A percentile compares a stretch with the other conserved stretches of the same genome.
Conservation (phyloP, 2,329 filamentous ascomycete genomes). For the Knoxdaviesia proteae region DNA sequence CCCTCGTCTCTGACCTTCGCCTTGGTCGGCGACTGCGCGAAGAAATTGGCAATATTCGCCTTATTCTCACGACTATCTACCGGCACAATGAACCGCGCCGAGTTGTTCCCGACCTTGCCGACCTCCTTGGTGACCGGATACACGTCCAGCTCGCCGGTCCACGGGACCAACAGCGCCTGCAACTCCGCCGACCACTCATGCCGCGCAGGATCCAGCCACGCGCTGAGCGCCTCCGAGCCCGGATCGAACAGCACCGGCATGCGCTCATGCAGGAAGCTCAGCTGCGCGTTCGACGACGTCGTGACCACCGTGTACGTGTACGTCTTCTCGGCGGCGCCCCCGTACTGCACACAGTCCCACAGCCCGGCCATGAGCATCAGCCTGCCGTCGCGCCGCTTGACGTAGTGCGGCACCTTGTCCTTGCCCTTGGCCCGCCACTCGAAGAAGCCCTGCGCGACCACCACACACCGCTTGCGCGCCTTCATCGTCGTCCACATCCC, state of each 20-base stretch:
- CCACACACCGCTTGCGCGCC: slow-evolving; percentile 65
- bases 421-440: slow-evolving; percentile 81
- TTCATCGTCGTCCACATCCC: slow-evolving; percentile 94
- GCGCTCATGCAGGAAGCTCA: slow-evolving; percentile 75
- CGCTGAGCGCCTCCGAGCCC: slow-evolving; percentile 44
- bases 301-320: slow-evolving; percentile 94
- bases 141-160: slow-evolving; percentile 55
- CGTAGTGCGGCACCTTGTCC: slow-evolving; percentile 68
- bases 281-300: slow-evolving; percentile 61
- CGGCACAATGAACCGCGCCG: slow-evolving; percentile 62
- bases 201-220: slow-evolving; percentile 58
- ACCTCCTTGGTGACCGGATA: slow-evolving; percentile 80
- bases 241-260: slow-evolving; percentile 89
- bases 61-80: slow-evolving; percentile 76
- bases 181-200: slow-evolving; percentile 59
- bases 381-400: slow-evolving; percentile 60
- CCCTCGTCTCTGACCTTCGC: slow-evolving; percentile 16
- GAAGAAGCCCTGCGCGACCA: slow-evolving; percentile 83
- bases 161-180: slow-evolving; percentile 63
- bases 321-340: slow-evolving; percentile 32
- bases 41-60: slow-evolving; percentile 86
- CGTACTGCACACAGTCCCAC: slow-evolving; percentile 70
- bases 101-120: slow-evolving; percentile 86
- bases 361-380: slow-evolving; percentile 80
- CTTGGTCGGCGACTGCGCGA: slow-evolving; percentile 26